Conservation (phyloP, 306 rosid species). For the Lathyrus aphaca region DNA sequence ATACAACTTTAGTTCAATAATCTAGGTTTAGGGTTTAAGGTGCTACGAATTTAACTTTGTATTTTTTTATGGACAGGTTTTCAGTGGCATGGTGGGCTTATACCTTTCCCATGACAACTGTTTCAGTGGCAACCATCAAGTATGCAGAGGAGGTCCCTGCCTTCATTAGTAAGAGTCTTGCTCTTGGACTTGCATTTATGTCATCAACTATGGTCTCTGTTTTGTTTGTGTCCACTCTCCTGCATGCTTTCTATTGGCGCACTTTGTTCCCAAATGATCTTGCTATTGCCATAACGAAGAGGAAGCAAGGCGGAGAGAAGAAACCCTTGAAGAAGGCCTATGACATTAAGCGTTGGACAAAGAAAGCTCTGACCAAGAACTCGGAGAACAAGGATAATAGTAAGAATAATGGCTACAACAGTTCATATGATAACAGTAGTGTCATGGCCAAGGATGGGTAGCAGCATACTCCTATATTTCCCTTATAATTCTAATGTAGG, state of each 20-base stretch:
- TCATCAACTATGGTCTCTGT: constrained; percentile 73
- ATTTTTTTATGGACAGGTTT: constrained; percentile 54
- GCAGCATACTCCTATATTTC: background rate
- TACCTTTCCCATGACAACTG: constrained; percentile 86
- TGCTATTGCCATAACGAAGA: constrained; percentile 82
- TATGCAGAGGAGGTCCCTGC: constrained; percentile 80
- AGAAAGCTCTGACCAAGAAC: constrained; percentile 70
- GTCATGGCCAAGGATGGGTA: background rate
- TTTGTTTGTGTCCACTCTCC: constrained; percentile 71
- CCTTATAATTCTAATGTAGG: constrained; percentile 25
- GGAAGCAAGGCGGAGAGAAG: constrained; percentile 60
- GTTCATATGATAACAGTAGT: background rate
- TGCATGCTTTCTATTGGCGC: constrained; percentile 75
- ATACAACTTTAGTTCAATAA: background rate
- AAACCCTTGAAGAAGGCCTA: constrained; percentile 69
- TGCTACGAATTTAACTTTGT: background rate
- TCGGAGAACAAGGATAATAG: constrained; percentile 48
- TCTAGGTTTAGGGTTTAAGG: background rate
- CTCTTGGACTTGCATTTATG: constrained; percentile 68
- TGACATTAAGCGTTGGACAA: constrained; percentile 81
- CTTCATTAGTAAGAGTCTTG: constrained; percentile 67
- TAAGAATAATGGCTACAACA: constrained; percentile 29
- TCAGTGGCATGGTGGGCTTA: constrained; percentile 96
- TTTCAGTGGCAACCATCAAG: constrained; percentile 73
- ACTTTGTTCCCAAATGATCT: constrained; percentile 87